These are phyloP conservation scores for Phytophthora pistaciae DNA, from an alignment of 352 stramenopile genomes.

Conservation along the genomic window DNA sequence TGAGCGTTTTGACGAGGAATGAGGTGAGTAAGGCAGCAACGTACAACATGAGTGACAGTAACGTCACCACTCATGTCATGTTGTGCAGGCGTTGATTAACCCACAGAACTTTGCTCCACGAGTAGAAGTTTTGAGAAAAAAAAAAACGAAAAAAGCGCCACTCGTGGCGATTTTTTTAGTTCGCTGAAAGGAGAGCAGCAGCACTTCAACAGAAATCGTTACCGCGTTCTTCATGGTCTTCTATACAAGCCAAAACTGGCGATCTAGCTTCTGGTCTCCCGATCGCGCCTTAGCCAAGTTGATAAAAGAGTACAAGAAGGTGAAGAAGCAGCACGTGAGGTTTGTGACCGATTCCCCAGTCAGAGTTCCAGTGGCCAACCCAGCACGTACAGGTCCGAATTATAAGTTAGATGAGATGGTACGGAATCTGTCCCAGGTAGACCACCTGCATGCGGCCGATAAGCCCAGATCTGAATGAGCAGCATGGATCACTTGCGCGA, in stretches of 20 bases:
- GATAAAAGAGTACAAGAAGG: neutral
- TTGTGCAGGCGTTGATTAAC: neutral
- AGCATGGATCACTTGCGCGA: neutral
- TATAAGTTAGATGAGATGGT: neutral
- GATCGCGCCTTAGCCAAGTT: neutral
- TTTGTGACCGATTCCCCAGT: neutral
- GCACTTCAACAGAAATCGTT: neutral
- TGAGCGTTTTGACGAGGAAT: too few species aligned
- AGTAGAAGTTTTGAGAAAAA: neutral
- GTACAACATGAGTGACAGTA: neutral
- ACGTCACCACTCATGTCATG: neutral
- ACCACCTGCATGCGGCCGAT: neutral
- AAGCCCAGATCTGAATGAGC: too few species aligned
- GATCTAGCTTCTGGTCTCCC: neutral
- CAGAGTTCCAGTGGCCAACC: neutral
- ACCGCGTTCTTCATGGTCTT: neutral
- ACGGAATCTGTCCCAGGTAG: neutral
- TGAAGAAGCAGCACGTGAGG: neutral
- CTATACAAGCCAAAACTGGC: neutral
- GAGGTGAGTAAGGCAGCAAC: too few species aligned
- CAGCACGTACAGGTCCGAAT: neutral
- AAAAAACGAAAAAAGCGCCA: neutral
- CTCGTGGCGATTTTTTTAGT: neutral
- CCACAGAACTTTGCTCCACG: slow-evolving; percentile 1
- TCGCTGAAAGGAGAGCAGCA: neutral